Conservation (phyloP, 2,329 filamentous ascomycete genomes). For the Blastomyces silverae region DNA sequence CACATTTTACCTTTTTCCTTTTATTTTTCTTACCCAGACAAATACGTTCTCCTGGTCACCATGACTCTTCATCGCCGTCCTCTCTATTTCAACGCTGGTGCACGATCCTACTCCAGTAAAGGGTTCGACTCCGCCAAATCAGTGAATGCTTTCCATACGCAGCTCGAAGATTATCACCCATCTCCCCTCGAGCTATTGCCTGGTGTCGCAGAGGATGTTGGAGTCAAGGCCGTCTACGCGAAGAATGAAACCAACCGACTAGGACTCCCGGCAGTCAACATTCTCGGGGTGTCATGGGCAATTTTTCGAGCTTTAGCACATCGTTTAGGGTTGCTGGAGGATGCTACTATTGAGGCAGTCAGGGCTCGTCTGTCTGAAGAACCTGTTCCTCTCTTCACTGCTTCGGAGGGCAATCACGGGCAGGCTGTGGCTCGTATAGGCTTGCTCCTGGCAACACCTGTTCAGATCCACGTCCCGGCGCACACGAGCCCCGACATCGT, state of each 20-base stretch:
- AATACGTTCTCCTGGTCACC: background rate
- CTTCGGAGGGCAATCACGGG: background rate
- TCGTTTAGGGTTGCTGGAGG: background rate
- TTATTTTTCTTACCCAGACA: background rate
- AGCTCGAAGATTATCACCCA: background rate
- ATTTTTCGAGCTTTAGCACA: background rate
- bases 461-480: background rate
- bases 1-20: background rate
- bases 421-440: background rate
- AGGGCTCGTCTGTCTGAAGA: background rate
- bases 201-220: background rate
- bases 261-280: background rate
- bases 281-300: background rate
- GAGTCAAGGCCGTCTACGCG: background rate
- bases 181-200: background rate
- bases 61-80: background rate
- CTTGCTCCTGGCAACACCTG: background rate
- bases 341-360: background rate
- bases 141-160: background rate
- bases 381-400: background rate
- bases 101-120: background rate
- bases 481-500: background rate
- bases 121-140: background rate
- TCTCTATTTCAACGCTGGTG: background rate
- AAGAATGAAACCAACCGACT: slow-evolving; percentile 3